phyloP scores from a whole-genome alignment of 2,329 filamentous ascomycete species.

The Alternaria brassicae region DNA sequence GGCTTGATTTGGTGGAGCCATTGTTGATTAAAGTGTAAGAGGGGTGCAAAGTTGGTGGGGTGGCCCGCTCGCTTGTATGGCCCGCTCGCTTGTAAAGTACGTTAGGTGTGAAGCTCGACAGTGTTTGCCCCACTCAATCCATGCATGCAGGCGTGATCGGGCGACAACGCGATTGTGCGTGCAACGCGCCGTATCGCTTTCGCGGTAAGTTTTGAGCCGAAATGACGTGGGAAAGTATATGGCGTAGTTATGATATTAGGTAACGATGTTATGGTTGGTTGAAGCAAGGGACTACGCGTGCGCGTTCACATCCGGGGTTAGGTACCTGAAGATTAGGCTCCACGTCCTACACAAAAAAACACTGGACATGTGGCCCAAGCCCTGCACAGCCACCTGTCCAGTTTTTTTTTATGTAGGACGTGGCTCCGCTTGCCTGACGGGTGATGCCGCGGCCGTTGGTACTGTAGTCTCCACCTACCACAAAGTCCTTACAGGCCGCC shows the following conservation, averaged over 20 bases:
- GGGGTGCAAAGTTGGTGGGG: too few species aligned
- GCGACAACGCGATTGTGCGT: constrained; percentile 25
- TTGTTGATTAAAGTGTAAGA: too few species aligned
- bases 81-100: too few species aligned
- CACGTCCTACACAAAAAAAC: too few species aligned
- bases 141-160: constrained; percentile 26
- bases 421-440: not conserved
- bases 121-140: constrained; percentile 3
- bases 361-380: too few species aligned
- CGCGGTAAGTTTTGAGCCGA: not conserved
- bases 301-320: not conserved
- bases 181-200: not conserved
- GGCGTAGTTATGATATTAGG: not conserved
- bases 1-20: too few species aligned
- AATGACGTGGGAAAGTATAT: not conserved
- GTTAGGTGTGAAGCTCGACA: not conserved
- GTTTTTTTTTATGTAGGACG: too few species aligned
- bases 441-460: constrained; percentile 1
- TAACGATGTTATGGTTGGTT: not conserved
- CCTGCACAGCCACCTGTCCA: too few species aligned
- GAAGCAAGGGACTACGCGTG: not conserved
- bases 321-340: too few species aligned
- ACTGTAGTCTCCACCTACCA: not conserved
- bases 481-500: constrained; percentile 4
- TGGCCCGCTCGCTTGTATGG: too few species aligned